A percentile compares a stretch with the other conserved stretches of the same genome.
These are phyloP conservation scores for Chaetomium globosum DNA, from an alignment of 2,329 filamentous ascomycete species.

Conservation along the genomic window DNA sequence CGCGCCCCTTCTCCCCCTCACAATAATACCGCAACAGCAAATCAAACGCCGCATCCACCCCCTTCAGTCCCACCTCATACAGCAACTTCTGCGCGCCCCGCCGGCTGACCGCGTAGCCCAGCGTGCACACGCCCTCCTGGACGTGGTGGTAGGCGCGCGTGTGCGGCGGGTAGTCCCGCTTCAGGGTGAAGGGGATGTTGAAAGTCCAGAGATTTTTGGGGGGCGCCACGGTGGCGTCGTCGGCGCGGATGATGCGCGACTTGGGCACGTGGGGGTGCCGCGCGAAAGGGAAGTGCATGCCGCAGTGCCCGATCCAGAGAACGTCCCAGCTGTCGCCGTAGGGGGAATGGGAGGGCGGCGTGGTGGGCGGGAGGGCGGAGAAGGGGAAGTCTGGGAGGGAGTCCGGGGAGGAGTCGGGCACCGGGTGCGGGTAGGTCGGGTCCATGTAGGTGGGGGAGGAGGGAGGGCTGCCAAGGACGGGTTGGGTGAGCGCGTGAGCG, in stretches of 20 bases:
- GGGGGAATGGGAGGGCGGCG: slow-evolving; percentile 40
- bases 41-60: slow-evolving; percentile 45
- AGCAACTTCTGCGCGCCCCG: slow-evolving; percentile 46
- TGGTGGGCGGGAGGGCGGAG: slow-evolving; percentile 30
- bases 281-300: slow-evolving; percentile 39
- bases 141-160: slow-evolving; percentile 49
- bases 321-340: slow-evolving; percentile 56
- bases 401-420: slow-evolving; percentile 15
- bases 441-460: slow-evolving; percentile 31
- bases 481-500: slow-evolving; percentile 37
- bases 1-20: slow-evolving; percentile 42
- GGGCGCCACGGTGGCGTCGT: slow-evolving; percentile 43
- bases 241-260: slow-evolving; percentile 39
- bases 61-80: slow-evolving; percentile 47
- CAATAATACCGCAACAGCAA: slow-evolving; percentile 49
- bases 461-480: slow-evolving; percentile 25
- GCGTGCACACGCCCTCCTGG: slow-evolving; percentile 46
- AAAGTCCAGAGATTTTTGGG: slow-evolving; percentile 41
- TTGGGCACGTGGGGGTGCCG: slow-evolving; percentile 34
- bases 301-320: slow-evolving; percentile 54
- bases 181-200: slow-evolving; percentile 41
- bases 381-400: slow-evolving; percentile 30
- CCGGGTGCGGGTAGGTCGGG: slow-evolving; percentile 36
- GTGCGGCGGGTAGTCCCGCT: slow-evolving; percentile 44
- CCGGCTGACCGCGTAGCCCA: slow-evolving; percentile 49